Evolutionary conservation across 2,329 filamentous ascomycete species (phyloP), one percentile per base, ranked within the genome.

Genomic region (Clonostachys solani): DNA sequence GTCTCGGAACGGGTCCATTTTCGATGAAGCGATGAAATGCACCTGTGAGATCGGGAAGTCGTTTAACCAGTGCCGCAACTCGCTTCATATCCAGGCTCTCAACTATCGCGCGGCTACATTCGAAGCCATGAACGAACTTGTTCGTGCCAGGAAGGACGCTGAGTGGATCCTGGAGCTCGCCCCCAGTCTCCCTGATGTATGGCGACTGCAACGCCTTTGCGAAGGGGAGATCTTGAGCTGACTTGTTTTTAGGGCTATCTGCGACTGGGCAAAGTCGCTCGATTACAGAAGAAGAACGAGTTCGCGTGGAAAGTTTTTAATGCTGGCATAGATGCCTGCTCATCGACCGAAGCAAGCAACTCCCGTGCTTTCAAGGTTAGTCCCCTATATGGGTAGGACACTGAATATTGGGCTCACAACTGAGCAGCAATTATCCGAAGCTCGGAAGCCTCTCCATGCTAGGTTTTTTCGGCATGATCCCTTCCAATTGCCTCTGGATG

Each of bases 121-220:
- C 47, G 67, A 71, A 48, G 62, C 61, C 18, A 54, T 72, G 36
- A 54, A 57, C 8, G 62, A 69, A 46, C 55, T 71, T 3, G 62
- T 60, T 6, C 62, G 64, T 19, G 70, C 70, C 13, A 60, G 56
- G 49, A 60, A 52, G 34, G 69, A 72, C 46, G 69, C 70, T 9
- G 65, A 68, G 53, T 72, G 69, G 67, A 63, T 73, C 18, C 50
- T 73, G 16, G 67, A 71, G 46, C 59, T 73, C 40, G 65, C 69
- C 6, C 70, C 70, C 18, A 57, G 61, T 35, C 54, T 65, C 2
- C 61, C 69, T 15, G 67, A 73, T 52, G 69, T 72, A 55, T 36
- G 62, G 43, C n/a, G 6, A 12, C 17, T 17, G 2, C 19, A 33
- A 40, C 15, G 10, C 10, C 4, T 13, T 12, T 16, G n/a, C 38